phyloP scores from a whole-genome alignment of 2,329 filamentous ascomycete genomes.

The Aspergillus arachidicola region DNA sequence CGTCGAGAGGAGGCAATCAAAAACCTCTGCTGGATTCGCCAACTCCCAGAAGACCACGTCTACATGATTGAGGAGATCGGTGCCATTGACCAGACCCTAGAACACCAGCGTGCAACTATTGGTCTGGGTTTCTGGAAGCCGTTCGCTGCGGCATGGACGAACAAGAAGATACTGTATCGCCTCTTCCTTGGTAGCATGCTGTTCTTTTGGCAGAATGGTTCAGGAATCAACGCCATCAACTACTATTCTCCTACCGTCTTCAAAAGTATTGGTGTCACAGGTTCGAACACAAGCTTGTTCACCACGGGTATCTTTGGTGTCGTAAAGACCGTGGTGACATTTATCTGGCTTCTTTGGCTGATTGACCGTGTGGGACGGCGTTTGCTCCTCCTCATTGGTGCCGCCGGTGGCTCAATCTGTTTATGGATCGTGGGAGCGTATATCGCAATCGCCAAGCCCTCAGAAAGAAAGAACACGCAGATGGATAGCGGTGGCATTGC shows the following conservation, averaged over 20 bases:
- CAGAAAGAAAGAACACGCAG: conserved; percentile 21
- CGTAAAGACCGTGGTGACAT: conserved; percentile 69
- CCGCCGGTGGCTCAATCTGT: conserved; percentile 57
- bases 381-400: conserved; percentile 67
- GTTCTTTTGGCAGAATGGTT: conserved; percentile 79
- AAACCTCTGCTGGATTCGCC: conserved; percentile 53
- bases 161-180: conserved; percentile 66
- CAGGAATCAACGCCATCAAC: conserved; percentile 77
- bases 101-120: conserved; percentile 63
- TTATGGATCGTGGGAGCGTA: conserved; percentile 43
- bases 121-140: conserved; percentile 76
- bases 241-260: conserved; percentile 74
- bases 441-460: conserved; percentile 38
- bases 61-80: conserved; percentile 75
- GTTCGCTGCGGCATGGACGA: conserved; percentile 59
- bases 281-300: conserved; percentile 61
- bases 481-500: conserved; percentile 43
- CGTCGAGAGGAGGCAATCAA: conserved; percentile 66
- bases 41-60: conserved; percentile 46
- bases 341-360: conserved; percentile 70
- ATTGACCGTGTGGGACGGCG: conserved; percentile 67
- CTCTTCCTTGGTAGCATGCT: conserved; percentile 73
- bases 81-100: conserved; percentile 70
- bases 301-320: conserved; percentile 78
- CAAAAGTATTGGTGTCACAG: conserved; percentile 63